Evolutionary conservation across 2,329 filamentous ascomycete species (phyloP).

Genomic region (Penicillium sp.): DNA sequence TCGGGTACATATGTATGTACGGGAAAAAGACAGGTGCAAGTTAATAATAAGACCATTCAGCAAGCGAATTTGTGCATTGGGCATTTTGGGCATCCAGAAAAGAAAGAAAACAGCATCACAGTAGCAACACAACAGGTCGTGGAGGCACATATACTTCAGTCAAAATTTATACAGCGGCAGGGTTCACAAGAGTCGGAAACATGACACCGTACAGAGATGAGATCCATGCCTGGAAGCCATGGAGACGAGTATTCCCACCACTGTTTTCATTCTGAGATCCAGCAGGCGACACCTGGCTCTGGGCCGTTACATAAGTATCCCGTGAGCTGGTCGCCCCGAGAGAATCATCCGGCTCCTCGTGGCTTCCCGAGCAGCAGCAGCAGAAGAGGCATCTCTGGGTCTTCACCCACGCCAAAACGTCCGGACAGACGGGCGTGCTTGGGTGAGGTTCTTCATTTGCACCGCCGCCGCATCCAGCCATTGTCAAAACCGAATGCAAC

Average conservation of each 20-base stretch:
- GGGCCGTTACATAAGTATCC: constrained; percentile 22
- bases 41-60: not conserved
- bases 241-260: not conserved
- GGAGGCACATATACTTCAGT: not conserved
- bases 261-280: not conserved
- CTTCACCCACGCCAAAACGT: constrained; percentile 8
- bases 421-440: not conserved
- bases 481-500: not conserved
- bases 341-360: constrained; percentile 1
- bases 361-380: constrained; percentile 5
- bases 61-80: not conserved
- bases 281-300: constrained; percentile 6
- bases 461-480: not conserved
- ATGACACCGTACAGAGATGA: constrained; percentile 2
- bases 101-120: not conserved
- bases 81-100: not conserved
- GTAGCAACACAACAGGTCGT: not conserved
- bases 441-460: not conserved
- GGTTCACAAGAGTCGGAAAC: not conserved
- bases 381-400: constrained; percentile 13
- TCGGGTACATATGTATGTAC: not conserved
- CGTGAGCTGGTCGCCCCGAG: constrained; percentile 10
- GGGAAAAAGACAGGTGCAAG: not conserved
- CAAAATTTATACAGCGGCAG: not conserved
- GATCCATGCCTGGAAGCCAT: not conserved